A percentile compares a stretch with the other conserved stretches of the same genome.
Evolutionary conservation across 2,329 filamentous ascomycete genomes (phyloP).

Genomic region (Microdochium bolleyi): DNA sequence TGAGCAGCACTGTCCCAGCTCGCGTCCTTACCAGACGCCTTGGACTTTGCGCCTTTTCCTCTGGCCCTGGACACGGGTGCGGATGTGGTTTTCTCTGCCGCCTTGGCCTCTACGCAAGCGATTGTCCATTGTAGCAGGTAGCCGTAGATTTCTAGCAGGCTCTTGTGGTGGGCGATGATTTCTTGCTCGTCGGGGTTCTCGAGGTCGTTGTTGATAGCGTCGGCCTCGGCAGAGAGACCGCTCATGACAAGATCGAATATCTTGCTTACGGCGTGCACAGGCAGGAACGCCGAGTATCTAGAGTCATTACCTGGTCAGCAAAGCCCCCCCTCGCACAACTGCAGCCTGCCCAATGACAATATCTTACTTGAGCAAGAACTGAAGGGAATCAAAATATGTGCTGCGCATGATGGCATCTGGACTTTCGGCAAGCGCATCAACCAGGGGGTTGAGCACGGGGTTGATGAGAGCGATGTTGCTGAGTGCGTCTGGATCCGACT

Average conservation of each 20-base stretch:
- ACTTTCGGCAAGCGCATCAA: constrained; percentile 86
- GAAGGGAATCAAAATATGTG: constrained; percentile 81
- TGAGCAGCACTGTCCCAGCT: constrained; percentile 86
- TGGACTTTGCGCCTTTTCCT: constrained; percentile 67
- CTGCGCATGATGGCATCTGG: constrained; percentile 79
- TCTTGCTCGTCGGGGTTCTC: constrained; percentile 85
- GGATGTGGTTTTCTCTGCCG: constrained; percentile 77
- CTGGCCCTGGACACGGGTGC: constrained; percentile 63
- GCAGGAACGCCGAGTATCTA: constrained; percentile 76
- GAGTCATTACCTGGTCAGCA: constrained; percentile 56
- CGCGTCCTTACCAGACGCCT: constrained; percentile 66
- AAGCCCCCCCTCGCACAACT: too few relatives aligned
- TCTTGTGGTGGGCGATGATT: constrained; percentile 77
- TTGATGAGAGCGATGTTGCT: constrained; percentile 69
- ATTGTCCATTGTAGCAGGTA: constrained; percentile 95
- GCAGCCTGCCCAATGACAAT: too few relatives aligned
- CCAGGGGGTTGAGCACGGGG: constrained; percentile 79
- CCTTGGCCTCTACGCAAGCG: constrained; percentile 87
- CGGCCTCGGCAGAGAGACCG: constrained; percentile 76
- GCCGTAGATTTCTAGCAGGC: constrained; percentile 85
- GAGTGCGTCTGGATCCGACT: constrained; percentile 80
- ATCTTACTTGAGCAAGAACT: constrained; percentile 91
- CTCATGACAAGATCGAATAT: constrained; percentile 86
- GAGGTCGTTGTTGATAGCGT: constrained; percentile 76
- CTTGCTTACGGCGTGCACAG: constrained; percentile 79